A percentile compares a stretch with the other conserved stretches of the same genome.
Evolutionary conservation across 2,329 filamentous ascomycete species (phyloP).

Genomic region (Pseudocercospora fuligena): DNA sequence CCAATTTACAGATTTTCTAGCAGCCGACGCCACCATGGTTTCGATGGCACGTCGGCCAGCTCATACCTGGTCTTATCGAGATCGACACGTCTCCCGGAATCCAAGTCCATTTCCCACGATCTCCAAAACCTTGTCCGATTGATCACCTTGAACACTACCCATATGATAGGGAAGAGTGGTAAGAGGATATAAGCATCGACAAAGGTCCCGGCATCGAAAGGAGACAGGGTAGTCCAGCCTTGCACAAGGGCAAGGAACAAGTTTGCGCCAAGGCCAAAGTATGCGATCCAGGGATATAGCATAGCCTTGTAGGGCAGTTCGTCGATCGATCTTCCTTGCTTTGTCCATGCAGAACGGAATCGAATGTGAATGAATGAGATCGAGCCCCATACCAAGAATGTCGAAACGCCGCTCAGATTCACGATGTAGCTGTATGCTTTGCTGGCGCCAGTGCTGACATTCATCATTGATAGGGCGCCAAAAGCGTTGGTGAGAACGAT

Average conservation of each 20-base stretch:
- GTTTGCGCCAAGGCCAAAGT: constrained; percentile 54
- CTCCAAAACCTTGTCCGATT: constrained; percentile 45
- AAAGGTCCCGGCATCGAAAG: constrained; percentile 56
- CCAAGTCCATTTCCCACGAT: constrained; percentile 48
- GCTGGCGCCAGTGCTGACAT: constrained; percentile 68
- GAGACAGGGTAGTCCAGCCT: constrained; percentile 59
- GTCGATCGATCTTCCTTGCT: constrained; percentile 60
- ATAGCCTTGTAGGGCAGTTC: constrained; percentile 54
- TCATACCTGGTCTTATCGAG: constrained; percentile 36
- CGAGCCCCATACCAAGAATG: constrained; percentile 72
- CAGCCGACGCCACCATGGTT: neutral
- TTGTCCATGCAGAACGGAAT: constrained; percentile 67
- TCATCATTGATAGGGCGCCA: constrained; percentile 76
- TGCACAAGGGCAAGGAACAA: constrained; percentile 58
- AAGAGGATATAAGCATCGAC: constrained; percentile 62
- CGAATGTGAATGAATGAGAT: constrained; percentile 75
- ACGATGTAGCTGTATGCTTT: constrained; percentile 72
- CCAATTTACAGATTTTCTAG: neutral
- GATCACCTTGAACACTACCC: constrained; percentile 53
- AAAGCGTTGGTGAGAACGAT: constrained; percentile 72
- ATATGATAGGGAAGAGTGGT: constrained; percentile 55
- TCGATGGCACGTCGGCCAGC: neutral
- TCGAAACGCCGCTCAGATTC: constrained; percentile 66
- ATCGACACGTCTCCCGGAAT: constrained; percentile 47
- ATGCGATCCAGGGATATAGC: constrained; percentile 59